Conservation (phyloP, 306 rosid species). For the Prosopis cineraria region DNA sequence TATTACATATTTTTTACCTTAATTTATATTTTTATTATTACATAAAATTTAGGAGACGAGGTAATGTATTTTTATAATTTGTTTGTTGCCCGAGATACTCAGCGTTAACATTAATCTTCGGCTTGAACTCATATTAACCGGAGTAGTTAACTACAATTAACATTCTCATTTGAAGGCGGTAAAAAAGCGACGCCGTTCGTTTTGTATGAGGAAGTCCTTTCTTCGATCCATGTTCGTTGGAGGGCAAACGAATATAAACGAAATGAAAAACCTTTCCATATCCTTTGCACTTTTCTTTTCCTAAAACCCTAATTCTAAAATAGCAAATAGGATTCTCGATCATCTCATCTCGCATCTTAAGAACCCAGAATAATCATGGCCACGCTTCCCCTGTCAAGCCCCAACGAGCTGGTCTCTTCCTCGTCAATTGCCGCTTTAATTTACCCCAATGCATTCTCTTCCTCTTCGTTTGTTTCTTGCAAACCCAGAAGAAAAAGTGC, state of each 20-base stretch:
- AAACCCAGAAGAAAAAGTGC: conserved; percentile 36
- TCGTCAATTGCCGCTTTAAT: conserved; percentile 43
- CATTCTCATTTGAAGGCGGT: not conserved
- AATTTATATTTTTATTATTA: no score
- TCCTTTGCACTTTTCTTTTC: not conserved
- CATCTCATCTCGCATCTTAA: not conserved
- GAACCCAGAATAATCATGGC: conserved; percentile 40
- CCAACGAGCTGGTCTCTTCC: conserved; percentile 52
- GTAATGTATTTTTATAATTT: no score
- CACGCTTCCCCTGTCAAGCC: conserved; percentile 48
- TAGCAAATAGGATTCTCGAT: not conserved
- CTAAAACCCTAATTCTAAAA: not conserved
- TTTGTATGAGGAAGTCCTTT: not conserved
- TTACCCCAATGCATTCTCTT: conserved; percentile 37
- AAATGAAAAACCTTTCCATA: not conserved
- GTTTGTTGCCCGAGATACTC: no score
- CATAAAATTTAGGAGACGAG: no score
- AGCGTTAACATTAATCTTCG: no score
- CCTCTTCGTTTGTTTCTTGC: conserved; percentile 38
- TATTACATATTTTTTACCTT: no score
- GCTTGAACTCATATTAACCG: no score
- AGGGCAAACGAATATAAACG: not conserved
- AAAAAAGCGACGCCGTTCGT: not conserved
- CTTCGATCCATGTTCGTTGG: not conserved
- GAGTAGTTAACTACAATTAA: not conserved